phyloP scores from a whole-genome alignment of 805 yeast species.

The Candida fluviatilis region DNA sequence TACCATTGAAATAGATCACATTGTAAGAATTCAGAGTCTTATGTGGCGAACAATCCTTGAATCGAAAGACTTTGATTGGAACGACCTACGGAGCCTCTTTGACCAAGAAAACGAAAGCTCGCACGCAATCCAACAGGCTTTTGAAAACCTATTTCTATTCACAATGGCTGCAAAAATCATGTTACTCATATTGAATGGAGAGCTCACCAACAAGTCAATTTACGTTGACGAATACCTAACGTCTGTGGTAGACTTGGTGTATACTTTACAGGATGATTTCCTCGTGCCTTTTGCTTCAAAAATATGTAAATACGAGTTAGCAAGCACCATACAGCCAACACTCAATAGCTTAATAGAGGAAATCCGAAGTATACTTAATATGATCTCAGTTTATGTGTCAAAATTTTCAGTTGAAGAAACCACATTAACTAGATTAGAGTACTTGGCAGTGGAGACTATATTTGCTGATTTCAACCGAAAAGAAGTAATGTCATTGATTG shows the following conservation, averaged over 20 bases:
- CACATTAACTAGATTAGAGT: constrained; percentile 56
- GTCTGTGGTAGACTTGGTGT: constrained; percentile 38
- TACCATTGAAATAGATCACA: constrained; percentile 11
- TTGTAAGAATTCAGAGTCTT: constrained; percentile 21
- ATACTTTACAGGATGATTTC: constrained; percentile 13
- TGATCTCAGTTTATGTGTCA: constrained; percentile 10
- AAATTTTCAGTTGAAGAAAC: constrained; percentile 38
- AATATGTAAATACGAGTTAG: neutral
- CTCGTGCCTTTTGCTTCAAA: neutral
- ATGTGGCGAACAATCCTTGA: constrained; percentile 21
- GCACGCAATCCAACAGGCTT: constrained; percentile 2
- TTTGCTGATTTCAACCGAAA: constrained; percentile 31
- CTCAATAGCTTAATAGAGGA: constrained; percentile 12
- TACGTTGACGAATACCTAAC: constrained; percentile 42
- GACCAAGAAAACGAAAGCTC: constrained; percentile 4
- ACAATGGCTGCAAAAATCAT: constrained; percentile 33
- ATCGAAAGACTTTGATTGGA: constrained; percentile 15
- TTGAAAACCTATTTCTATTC: constrained; percentile 18
- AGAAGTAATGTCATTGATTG: constrained; percentile 17
- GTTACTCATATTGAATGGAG: constrained; percentile 38
- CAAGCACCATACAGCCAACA: constrained; percentile 8
- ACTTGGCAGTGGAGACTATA: constrained; percentile 38
- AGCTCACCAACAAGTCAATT: constrained; percentile 39
- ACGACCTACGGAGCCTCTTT: constrained; percentile 11
- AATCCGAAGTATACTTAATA: constrained; percentile 7